Evolutionary conservation across 306 rosid genomes (phyloP), one percentile per base, ranked within the genome.

Genomic region (Gastrolobium bilobum): DNA sequence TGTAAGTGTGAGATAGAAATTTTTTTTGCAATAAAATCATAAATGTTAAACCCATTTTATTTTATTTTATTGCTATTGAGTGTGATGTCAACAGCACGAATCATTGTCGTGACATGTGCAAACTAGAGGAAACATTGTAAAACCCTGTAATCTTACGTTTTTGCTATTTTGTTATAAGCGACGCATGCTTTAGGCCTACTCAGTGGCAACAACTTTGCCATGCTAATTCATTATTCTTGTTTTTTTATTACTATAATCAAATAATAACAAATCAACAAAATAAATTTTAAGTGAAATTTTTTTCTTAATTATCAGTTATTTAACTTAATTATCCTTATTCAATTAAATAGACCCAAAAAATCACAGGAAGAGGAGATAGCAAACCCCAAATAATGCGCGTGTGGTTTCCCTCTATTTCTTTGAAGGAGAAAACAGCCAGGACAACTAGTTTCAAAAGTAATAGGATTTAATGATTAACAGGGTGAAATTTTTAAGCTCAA

Each of bases 61-160:
- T 20, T 20, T 20, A 1, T 20, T 20, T 20, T 20, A 20, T 20
- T 20, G 7, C 3, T 6, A 60, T 6, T 68, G 80, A 65, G 52
- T 57, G 35, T 58, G 77, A 78, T 83, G 86, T 78, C 68, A 73
- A 78, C 43, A 14, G 7, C 51, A 60, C 31, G 83, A 72, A 78
- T 78, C 83, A 78, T 78, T 74, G 76, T 51, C 54, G 42, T 79
- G 83, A 78, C 83, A 46, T 59, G 79, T 54, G 79, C 61, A 47
- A 78, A 40, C 1, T 5, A 42, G 60, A 48, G 38, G 44, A 48
- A 58, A 72, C 73, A 73, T 58, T 14, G 68, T 42, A n/a, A 65
- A 65, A 5, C 37, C 6, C 30, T 7, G 5, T 6, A 44, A 2
- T 64, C 65, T 65, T 71, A 71, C 71, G 59, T 37, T 47, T 63